These are phyloP conservation scores for Lasiosphaeriaceae sp. DNA, from an alignment of 495 filamentous ascomycete genomes.

Conservation along the genomic window DNA sequence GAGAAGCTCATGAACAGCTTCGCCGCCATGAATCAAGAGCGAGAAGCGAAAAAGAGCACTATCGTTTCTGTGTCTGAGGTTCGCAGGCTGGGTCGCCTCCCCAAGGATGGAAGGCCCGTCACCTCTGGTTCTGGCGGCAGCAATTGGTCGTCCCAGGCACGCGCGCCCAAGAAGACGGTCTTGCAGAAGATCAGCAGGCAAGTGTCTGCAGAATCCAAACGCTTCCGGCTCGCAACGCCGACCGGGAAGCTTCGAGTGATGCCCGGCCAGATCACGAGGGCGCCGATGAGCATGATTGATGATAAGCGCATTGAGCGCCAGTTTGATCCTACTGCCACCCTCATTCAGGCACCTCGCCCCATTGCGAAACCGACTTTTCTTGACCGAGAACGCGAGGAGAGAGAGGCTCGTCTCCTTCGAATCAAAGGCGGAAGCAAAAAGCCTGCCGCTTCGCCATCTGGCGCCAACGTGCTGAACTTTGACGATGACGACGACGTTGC, in stretches of 20 bases:
- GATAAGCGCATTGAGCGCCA: conserved; percentile 30
- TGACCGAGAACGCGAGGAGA: conserved; percentile 10
- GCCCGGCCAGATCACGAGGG: conserved; percentile 28
- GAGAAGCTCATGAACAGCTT: conserved; percentile 33
- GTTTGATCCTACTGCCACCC: conserved; percentile 10
- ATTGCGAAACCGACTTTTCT: not conserved
- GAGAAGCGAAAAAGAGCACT: conserved; percentile 23
- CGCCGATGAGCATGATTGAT: conserved; percentile 35
- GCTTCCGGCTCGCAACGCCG: conserved; percentile 21
- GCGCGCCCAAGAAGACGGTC: conserved; percentile 11
- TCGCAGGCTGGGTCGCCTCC: conserved; percentile 16
- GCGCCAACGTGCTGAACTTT: conserved; percentile 16
- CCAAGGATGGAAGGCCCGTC: conserved; percentile 1
- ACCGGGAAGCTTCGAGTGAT: conserved; percentile 18
- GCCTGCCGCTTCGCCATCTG: not conserved
- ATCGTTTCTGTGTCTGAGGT: conserved; percentile 21
- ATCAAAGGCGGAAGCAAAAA: conserved; percentile 18
- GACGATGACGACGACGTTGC: conserved; percentile 17
- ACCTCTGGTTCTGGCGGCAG: not conserved
- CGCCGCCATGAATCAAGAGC: conserved; percentile 26
- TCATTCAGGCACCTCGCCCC: conserved; percentile 7
- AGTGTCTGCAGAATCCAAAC: conserved; percentile 6
- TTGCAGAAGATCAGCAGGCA: conserved; percentile 15
- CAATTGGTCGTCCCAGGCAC: conserved; percentile 3
- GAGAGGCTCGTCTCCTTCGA: conserved; percentile 23